These are phyloP conservation scores for Lignosus rhinocerotis DNA, from an alignment of 1,284 basidiomycete species.

Conservation along the genomic window DNA sequence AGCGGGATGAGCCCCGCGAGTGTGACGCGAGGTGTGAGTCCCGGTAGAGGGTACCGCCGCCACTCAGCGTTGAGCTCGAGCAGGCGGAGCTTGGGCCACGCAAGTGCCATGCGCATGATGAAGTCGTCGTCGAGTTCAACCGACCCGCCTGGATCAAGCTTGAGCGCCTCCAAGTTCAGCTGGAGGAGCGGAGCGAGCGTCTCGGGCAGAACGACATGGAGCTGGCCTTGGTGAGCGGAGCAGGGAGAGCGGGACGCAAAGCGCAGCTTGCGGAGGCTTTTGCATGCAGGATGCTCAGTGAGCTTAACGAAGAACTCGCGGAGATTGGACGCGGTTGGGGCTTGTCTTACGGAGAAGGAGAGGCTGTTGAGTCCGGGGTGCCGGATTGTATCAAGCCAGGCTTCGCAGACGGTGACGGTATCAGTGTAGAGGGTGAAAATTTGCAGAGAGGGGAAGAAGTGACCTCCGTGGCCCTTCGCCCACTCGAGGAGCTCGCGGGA, in stretches of 20 bases:
- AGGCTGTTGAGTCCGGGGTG: constrained; percentile 7
- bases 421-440: constrained; percentile 8
- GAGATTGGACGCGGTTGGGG: constrained; percentile 8
- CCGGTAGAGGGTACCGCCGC: constrained; percentile 6
- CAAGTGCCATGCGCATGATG: constrained; percentile 12
- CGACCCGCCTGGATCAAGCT: constrained; percentile 14
- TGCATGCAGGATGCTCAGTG: neutral
- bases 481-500: neutral
- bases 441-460: constrained; percentile 15
- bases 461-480: neutral
- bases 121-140: constrained; percentile 16
- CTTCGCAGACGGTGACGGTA: constrained; percentile 1
- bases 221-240: neutral
- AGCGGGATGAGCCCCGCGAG: constrained; percentile 16
- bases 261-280: constrained; percentile 1
- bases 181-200: constrained; percentile 18
- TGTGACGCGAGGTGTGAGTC: constrained; percentile 2
- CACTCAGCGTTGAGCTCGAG: constrained; percentile 20
- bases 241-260: neutral
- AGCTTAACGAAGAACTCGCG: constrained; percentile 14
- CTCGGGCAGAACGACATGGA: constrained; percentile 7
- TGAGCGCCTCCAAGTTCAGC: constrained; percentile 7
- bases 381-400: constrained; percentile 12
- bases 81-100: constrained; percentile 12
- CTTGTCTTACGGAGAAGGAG: constrained; percentile 1